Evolutionary conservation across 2,329 filamentous ascomycete genomes (phyloP), one percentile per base, ranked within the genome.

Genomic region (Teratosphaeria pseudoeucalypti): DNA sequence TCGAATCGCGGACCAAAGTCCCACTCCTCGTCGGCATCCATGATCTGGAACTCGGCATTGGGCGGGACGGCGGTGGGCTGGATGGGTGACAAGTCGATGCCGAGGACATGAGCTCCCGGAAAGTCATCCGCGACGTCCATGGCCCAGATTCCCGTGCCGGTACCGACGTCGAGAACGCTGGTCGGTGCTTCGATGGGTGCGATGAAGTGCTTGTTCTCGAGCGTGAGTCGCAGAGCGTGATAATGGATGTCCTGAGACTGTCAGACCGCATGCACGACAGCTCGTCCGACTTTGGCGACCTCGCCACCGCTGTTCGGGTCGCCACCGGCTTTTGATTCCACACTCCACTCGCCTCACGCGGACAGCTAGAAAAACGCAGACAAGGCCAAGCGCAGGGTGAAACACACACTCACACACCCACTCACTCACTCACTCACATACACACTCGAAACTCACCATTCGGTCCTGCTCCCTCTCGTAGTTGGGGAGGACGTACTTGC

Each of bases 41-140:
- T 62, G 52, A 70, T 62, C 19, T 67, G 57, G 58, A 69, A 70
- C 19, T 62, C 54, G 5, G 64, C 54, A 19, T 69, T 69, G 4
- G 67, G 66, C 19, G 66, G 64, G 2, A 69, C 64, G 52, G 60
- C 64, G 26, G 57, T 65, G 3, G 69, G 68, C 57, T 70, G 68
- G 19, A 70, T 67, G 34, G 67, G 66, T n/a, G 57, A 61, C 11
- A 70, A 60, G 56, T 70, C 67, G 23, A 63, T 62, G 34, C 67
- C 69, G 23, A 68, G 59, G 27, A 70, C 61, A 32, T 65, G 55
- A 6, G 64, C 57, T 3, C 60, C 55, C 2, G 67, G 65, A 52
- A 65, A 62, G 27, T 65, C 56, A 54, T 71, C 69, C 34, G 64
- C 67, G 16, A 68, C 74, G 53, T 78, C 74, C 55, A 70, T 68